Evolutionary conservation across 2,329 filamentous ascomycete genomes (phyloP), one percentile per base, ranked within the genome.

Genomic region (Fusarium sarcochroum): DNA sequence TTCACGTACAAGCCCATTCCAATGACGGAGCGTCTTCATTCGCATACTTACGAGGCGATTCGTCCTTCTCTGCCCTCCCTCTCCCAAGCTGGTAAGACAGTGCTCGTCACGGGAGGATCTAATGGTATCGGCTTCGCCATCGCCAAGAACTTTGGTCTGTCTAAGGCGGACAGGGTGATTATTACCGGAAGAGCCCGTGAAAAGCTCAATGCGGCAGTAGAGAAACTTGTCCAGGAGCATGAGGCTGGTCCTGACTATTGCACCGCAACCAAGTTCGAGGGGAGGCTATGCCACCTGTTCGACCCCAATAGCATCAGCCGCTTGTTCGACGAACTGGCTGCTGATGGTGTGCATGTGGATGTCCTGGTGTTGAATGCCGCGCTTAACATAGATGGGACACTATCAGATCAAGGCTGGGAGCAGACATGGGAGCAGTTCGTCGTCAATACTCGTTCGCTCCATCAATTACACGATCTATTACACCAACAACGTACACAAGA

Each of bases 21-120:
- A 5, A 10, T 56, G 20, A 40, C 45, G 4, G 9, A 40, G 0
- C n/a, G 10, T 7, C 5, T 56, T 6, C 52, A 56, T 20, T 2
- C 34, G n/a, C 1, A 11, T 2, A 25, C 17, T 6, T 56, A 51
- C 8, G 25, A 15, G 5, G 35, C 35, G 13, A 58, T 58, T 6
- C 5, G 34, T 2, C 30, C 52, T 17, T 42, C 42, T 27, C 17
- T 20, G 13, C 18, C 52, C 13, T 21, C 9, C 1, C 3, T 60
- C 3, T 60, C 42, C 4, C 57, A 60, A 32, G 13, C 18, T 20
- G 52, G 42, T 2, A 60, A 11, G 17, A 60, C 35, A 1, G 17
- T 58, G 3, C 42, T 49, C 11, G 20, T 60, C 15, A 60, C 57
- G 5, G 52, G 52, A 13, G 52, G 42, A 8, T 42, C 57, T 9